Base-by-base conservation (phyloP, 805 yeast species). In the Clavispora carvajalis region DNA sequence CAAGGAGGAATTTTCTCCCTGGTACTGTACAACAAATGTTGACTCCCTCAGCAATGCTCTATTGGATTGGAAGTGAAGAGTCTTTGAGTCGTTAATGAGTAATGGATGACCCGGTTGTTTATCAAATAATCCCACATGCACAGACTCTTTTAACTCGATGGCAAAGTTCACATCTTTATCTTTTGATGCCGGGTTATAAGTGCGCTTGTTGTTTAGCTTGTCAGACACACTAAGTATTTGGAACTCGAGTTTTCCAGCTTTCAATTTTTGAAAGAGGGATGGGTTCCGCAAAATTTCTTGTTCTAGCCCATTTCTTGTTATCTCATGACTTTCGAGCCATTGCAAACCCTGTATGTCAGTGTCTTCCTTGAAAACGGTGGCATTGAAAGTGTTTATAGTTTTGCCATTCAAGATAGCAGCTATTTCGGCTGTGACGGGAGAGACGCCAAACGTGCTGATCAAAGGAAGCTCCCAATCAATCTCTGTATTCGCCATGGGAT, bases 401-500 rank as follows among this genome's bases (percentile, higher is more conserved):
- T 49, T 47, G 4, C 65, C 71, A 40, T 62, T 55, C 13, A 62
- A 38, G 16, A 43, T 54, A 2, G 62, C 44, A 5, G 52, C 53
- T 9, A 68, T 48, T 36, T 57, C 55, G 8, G 61, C 52, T 10
- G 45, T 51, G 10, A 63, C 41, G 1, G 99, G 98, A 1, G 91
- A 82, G 2, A 88, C 85, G 39, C 98, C 97, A 15, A 67, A 61
- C 1, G 82, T 75, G 2, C 73, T 66, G 23, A 91, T 69, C 17
- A 68, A 55, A 0, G 74, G 74, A n/a, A 67, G 54, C 13, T 52
- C 49, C 36, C 71, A 46, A 11, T 58, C 47, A 17, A 72, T 62
- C 48, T 79, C 85, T 13, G 72, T 78, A 25, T 22, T 23, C 10
- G 23, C 36, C 6, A 24, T 34, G 17, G 24, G 18, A 7, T 39